Conservation (phyloP, 2,329 filamentous ascomycete genomes). For the Catunica adiposa region DNA sequence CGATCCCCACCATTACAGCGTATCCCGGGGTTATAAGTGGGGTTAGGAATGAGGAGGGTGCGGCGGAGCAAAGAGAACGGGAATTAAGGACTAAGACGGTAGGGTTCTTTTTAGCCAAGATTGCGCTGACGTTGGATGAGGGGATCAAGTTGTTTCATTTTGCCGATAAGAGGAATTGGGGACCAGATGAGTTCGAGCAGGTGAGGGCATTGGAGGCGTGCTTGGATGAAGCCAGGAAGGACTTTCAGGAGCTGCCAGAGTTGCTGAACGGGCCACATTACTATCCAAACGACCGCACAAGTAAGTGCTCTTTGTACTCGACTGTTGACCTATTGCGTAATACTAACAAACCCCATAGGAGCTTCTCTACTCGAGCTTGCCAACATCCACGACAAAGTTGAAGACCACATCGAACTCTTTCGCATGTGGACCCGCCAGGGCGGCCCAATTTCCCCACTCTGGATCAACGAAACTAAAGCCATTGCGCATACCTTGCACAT, state of each 20-base stretch:
- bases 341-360: slow-evolving; percentile 21
- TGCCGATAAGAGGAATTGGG: slow-evolving; percentile 43
- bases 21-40: not conserved
- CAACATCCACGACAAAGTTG: slow-evolving; percentile 28
- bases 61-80: slow-evolving; percentile 16
- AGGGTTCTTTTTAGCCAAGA: slow-evolving; percentile 40
- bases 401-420: slow-evolving; percentile 32
- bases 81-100: slow-evolving; percentile 32
- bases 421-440: slow-evolving; percentile 38
- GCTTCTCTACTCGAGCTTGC: slow-evolving; percentile 37
- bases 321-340: not conserved
- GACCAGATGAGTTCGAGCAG: slow-evolving; percentile 42
- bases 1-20: not conserved
- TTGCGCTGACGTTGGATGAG: slow-evolving; percentile 37
- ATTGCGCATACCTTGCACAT: slow-evolving; percentile 37
- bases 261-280: slow-evolving; percentile 40
- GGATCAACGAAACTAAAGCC: slow-evolving; percentile 34
- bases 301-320: not conserved
- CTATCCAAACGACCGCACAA: slow-evolving; percentile 34
- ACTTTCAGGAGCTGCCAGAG: slow-evolving; percentile 41
- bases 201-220: slow-evolving; percentile 35
- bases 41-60: not conserved
- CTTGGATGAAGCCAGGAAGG: slow-evolving; percentile 42
- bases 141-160: slow-evolving; percentile 37
- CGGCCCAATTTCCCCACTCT: slow-evolving; percentile 38